Evolutionary conservation across 805 yeast genomes (phyloP).

Genomic region (Wickerhamia fluorescens): DNA sequence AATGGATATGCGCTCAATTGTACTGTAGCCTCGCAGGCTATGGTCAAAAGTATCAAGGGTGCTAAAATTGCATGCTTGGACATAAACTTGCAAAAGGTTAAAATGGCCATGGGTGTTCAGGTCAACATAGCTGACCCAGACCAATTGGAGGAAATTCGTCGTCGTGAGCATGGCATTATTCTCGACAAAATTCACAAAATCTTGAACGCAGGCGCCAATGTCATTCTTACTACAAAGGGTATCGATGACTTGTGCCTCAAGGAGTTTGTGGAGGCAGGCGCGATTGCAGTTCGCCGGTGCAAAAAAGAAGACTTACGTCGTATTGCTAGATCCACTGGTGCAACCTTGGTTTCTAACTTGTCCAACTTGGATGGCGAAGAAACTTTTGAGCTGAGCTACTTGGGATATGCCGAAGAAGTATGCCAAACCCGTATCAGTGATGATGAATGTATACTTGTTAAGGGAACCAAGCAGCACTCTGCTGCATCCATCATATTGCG

Average conservation of each 20-base stretch:
- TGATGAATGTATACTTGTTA: slow-evolving; percentile 91
- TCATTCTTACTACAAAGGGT: slow-evolving; percentile 87
- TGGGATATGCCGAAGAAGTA: slow-evolving; percentile 89
- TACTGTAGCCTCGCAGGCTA: slow-evolving; percentile 95
- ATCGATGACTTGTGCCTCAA: slow-evolving; percentile 89
- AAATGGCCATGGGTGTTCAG: slow-evolving; percentile 98
- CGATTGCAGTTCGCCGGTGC: slow-evolving; percentile 95
- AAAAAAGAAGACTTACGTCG: slow-evolving; percentile 94
- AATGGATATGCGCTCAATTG: slow-evolving; percentile 95
- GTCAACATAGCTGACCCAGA: slow-evolving; percentile 97
- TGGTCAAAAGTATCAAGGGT: slow-evolving; percentile 62
- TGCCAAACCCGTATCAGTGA: slow-evolving; percentile 87
- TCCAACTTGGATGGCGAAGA: slow-evolving; percentile 96
- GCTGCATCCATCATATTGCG: slow-evolving; percentile 87
- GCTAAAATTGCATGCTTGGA: slow-evolving; percentile 87
- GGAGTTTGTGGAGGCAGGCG: slow-evolving; percentile 84
- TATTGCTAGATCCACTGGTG: slow-evolving; percentile 98
- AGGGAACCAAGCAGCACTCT: slow-evolving; percentile 86
- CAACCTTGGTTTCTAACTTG: slow-evolving; percentile 77
- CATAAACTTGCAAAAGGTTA: slow-evolving; percentile 88
- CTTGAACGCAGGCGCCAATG: slow-evolving; percentile 85
- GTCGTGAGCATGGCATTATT: slow-evolving; percentile 81
- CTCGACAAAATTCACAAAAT: slow-evolving; percentile 78
- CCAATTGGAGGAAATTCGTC: slow-evolving; percentile 85
- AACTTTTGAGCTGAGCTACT: slow-evolving; percentile 73